Base-by-base conservation (phyloP, 768 basidiomycete species). In the Suillus spraguei region DNA sequence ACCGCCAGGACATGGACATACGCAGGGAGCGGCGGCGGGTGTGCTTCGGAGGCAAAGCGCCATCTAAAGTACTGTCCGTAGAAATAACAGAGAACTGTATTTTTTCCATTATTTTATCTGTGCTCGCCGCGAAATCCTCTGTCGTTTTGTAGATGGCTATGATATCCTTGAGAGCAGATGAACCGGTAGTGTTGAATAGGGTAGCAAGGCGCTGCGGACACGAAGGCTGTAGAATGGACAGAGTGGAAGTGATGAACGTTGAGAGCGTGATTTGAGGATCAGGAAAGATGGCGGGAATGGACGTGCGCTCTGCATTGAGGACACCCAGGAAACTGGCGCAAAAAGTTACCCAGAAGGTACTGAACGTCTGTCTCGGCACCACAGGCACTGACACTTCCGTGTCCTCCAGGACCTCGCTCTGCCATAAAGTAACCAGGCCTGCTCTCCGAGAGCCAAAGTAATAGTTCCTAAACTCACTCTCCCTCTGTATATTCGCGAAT, bases 381-480 rank as follows among this genome's bases (percentile, higher is more conserved):
- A 39, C 70, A 9, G 73, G 41, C 7, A 67, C 36, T 20, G 73
- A 64, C 9, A 72, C 61, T n/a, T 81, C 82, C 58, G 81, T 82
- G 65, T 90, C 88, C 28, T 70, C 70, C 39, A 95, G 76, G 0
- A 72, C 71, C 2, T 84, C 84, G 33, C 78, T 78, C 67, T 86
- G 83, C 97, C 97, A 99, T 63, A 82, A 69, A 17, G 85, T 77
- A 47, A 93, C 80, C 16, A 97, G 74, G 17, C 79, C 68, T 16
- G 84, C 81, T 62, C 94, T 81, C 35, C 94, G 82, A 11, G 93
- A 90, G 14, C 92, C 92, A 76, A 94, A 93, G 79, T 98, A 99
- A 73, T 97, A 98, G 70, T 91, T 91, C 64, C 92, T 83, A 74
- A 97, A 99, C 73, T 99, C 97, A 3, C 87, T 83, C 74, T 95